Conservation (phyloP, 2,329 filamentous ascomycete genomes). For the Didymella lethalis region DNA sequence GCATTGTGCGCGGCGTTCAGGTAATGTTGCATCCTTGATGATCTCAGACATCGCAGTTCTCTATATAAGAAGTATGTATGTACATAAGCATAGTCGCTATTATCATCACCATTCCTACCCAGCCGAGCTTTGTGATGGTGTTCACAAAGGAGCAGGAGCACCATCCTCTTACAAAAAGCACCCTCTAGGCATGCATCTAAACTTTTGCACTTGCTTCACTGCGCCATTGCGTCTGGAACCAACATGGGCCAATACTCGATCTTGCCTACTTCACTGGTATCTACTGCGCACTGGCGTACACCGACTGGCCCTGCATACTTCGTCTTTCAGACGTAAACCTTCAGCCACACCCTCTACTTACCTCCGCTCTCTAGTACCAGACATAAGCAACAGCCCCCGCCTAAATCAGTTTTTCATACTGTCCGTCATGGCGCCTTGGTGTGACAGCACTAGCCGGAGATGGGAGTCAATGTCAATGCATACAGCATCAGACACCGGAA, state of each 20-base stretch:
- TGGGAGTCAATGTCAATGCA: no score
- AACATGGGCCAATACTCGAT: not conserved
- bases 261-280: not conserved
- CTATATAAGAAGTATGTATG: not conserved
- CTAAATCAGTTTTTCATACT: not conserved
- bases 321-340: not conserved
- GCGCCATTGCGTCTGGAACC: not conserved
- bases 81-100: slow-evolving; percentile 1
- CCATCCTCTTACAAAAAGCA: not conserved
- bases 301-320: not conserved
- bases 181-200: not conserved
- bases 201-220: not conserved
- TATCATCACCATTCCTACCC: not conserved
- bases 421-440: not conserved
- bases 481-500: no score
- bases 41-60: not conserved
- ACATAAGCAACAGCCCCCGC: not conserved
- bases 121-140: not conserved
- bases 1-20: not conserved
- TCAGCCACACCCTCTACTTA: not conserved
- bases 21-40: not conserved
- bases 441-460: no score
- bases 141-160: not conserved
- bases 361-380: not conserved
- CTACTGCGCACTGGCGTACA: not conserved